Percentiles rank a stretch among this genome's conserved stretches.
phyloP scores from a whole-genome alignment of 345 rosid species.

The Arabis hirsuta region DNA sequence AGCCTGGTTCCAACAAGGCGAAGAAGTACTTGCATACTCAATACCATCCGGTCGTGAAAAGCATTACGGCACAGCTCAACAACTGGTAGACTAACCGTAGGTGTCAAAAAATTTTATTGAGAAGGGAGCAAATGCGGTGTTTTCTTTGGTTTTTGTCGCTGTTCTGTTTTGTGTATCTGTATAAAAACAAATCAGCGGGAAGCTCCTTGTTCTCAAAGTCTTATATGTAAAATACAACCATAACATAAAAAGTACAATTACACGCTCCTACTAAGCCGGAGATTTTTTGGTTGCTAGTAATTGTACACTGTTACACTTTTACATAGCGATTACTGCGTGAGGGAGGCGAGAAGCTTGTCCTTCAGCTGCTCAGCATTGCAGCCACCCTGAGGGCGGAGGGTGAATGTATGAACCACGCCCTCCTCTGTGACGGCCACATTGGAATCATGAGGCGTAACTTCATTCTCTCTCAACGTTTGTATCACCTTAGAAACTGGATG shows the following conservation, averaged over 20 bases:
- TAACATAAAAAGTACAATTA: conserved; percentile 15
- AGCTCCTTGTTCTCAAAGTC: conserved; percentile 11
- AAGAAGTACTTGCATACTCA: conserved; percentile 73
- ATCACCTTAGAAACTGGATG: conserved; percentile 76
- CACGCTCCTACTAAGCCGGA: not conserved
- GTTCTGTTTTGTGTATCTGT: not conserved
- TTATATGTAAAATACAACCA: conserved; percentile 30
- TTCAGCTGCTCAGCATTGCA: conserved; percentile 75
- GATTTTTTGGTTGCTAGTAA: conserved; percentile 19
- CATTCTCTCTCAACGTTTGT: conserved; percentile 69
- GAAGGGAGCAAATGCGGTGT: conserved; percentile 4
- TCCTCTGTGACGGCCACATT: conserved; percentile 64
- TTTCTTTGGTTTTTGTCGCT: not conserved
- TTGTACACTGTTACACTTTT: not conserved
- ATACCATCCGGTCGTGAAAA: conserved; percentile 86
- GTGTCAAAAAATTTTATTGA: conserved; percentile 18
- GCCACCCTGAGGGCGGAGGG: conserved; percentile 64
- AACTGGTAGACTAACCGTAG: conserved; percentile 61
- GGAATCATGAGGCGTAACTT: conserved; percentile 62
- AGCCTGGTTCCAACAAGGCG: conserved; percentile 83
- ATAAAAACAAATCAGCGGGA: not conserved
- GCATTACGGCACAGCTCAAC: conserved; percentile 69
- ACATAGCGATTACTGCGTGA: conserved; percentile 51
- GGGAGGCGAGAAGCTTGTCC: conserved; percentile 71
- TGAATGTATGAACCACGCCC: conserved; percentile 78